Percentiles rank a stretch among this genome's conserved stretches.
These are phyloP conservation scores for Excoecaria cochinchinensis DNA, from an alignment of 345 rosid genomes.

Conservation along the genomic window DNA sequence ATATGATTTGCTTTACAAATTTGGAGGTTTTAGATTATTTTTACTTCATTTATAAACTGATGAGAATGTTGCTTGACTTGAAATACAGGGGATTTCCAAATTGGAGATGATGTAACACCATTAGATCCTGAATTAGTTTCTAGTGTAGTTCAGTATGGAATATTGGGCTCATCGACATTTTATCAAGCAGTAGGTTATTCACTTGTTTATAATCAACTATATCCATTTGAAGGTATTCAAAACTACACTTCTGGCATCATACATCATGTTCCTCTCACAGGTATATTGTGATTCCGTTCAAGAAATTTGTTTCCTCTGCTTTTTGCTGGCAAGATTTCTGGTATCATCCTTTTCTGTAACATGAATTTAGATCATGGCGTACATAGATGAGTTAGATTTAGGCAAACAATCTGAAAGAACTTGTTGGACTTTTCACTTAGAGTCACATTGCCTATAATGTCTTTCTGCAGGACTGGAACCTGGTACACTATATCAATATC, in stretches of 20 bases:
- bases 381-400: neutral
- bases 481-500: conserved; percentile 53
- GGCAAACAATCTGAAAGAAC: neutral
- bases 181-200: conserved; percentile 50
- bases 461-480: conserved; percentile 63
- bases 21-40: neutral
- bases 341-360: neutral
- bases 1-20: neutral
- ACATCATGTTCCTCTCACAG: conserved; percentile 74
- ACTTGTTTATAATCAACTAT: conserved; percentile 57
- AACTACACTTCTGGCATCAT: conserved; percentile 87
- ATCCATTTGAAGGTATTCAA: conserved; percentile 50
- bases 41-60: neutral
- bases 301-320: neutral
- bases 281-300: conserved; percentile 21
- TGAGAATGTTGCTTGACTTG: neutral
- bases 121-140: conserved; percentile 50
- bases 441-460: neutral
- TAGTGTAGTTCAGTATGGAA: conserved; percentile 66
- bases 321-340: neutral
- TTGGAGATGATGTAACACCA: conserved; percentile 48
- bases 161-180: conserved; percentile 18
- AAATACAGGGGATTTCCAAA: conserved; percentile 58
- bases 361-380: neutral
- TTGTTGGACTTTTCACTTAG: neutral